Evolutionary conservation across 805 yeast genomes (phyloP), one percentile per base, ranked within the genome.

Genomic region (Saccharomyces paradoxus): DNA sequence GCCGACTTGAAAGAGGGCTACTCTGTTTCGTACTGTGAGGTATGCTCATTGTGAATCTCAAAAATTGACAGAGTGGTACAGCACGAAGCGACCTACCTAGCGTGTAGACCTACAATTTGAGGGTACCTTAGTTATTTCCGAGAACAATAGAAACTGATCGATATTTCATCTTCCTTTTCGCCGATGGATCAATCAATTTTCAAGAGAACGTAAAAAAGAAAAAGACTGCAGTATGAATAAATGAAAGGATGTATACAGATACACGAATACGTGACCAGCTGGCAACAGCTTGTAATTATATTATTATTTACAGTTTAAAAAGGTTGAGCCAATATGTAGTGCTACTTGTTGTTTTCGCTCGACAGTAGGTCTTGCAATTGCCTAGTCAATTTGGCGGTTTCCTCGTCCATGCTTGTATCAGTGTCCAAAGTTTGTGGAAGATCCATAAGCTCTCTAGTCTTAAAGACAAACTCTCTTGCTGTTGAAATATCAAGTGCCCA

Each of bases 401-500:
- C 89, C 50, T 80, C 81, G 64, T 86, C 90, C 58, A 78, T 64
- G 1, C 81, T 81, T 66, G 70, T 55, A 46, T 68, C 65, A 67
- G 63, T 80, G 22, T 37, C 44, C 24, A 3, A 13, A 22, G 41
- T 17, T 13, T 29, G 8, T 26, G 30, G 17, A 9, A 48, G 17
- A 14, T 49, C 47, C 21, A 48, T 27, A 27, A 41, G 24, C 21
- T 48, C 28, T n/a, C 41, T 29, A 26, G 52, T 21, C 28, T 47
- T 46, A n/a, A 21, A 32, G 2, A 21, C 47, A 4, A 89, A 87
- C 65, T 89, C 96, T 55, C 77, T 75, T 50, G 84, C 74, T 30
- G 72, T 76, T 13, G 87, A 80, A 10, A 89, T 84, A 62, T 89
- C 95, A 70, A 78, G 76, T 41, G 82, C 75, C 96, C 96, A 89